phyloP scores from a whole-genome alignment of 2,329 filamentous ascomycete genomes.

The Diaporthe sp. region DNA sequence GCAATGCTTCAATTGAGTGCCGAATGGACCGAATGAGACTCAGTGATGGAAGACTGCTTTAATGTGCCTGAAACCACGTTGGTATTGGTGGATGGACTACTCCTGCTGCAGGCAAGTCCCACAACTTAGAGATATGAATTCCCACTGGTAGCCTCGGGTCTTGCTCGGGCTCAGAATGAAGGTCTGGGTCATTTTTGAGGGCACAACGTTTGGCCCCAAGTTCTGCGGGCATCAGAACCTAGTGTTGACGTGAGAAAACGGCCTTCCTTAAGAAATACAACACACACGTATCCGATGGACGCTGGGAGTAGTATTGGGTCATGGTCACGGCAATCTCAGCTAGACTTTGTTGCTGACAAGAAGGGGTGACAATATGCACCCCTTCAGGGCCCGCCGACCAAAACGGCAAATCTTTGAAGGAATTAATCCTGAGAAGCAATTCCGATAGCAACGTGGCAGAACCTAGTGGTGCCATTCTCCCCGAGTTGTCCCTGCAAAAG shows the following conservation, averaged over 20 bases:
- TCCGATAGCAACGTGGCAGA: not conserved
- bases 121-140: not conserved
- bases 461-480: not conserved
- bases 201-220: not conserved
- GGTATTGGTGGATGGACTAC: not conserved
- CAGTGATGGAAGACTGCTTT: not conserved
- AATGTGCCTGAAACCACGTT: not conserved
- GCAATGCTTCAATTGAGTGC: not conserved
- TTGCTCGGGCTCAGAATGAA: not conserved
- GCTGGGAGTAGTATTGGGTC: not conserved
- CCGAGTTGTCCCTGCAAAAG: not conserved
- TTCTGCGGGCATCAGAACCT: not conserved
- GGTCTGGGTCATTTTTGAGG: not conserved
- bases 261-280: not conserved
- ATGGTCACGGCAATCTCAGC: not conserved
- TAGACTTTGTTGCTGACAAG: not conserved
- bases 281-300: not conserved
- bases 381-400: not conserved
- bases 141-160: not conserved
- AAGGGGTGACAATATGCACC: not conserved
- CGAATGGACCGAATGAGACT: not conserved
- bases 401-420: not conserved
- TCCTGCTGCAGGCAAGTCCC: not conserved
- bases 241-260: not conserved
- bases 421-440: not conserved